Evolutionary conservation across 306 rosid genomes (phyloP), one percentile per base, ranked within the genome.

Genomic region (Lagenaria siceraria): DNA sequence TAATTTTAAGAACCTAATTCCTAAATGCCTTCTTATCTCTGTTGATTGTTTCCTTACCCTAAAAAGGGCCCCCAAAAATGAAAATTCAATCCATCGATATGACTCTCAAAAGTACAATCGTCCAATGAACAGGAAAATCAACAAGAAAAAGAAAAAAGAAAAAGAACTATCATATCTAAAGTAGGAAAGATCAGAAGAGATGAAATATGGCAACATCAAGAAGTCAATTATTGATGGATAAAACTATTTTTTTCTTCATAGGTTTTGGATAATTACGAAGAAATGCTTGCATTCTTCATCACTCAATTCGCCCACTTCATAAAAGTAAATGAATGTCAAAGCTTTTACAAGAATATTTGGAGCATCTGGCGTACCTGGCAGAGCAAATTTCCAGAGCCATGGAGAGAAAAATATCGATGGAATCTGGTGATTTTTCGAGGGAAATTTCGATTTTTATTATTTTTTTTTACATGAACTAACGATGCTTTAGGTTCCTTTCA

Each of bases 21-120:
- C 80, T 12, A 54, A 65, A 79, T 78, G 82, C 62, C 42, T 40
- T 65, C 42, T 71, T 17, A 71, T 71, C 24, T 13, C 74, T 22
- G 19, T 42, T 46, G 75, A 15, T 72, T 72, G 14, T 6, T 51
- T 51, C 55, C 42, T 17, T 43, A 42, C 75, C n/a, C 71, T 59
- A 59, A 18, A 36, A 65, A 38, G 74, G 17, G 18, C 42, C 76
- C 75, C 7, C 12, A 43, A 71, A 71, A 71, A 27, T 27, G 13
- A 70, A 25, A 71, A 18, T 8, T 27, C 56, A 25, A 71, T 17
- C 76, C 59, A 25, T 40, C 76, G 24, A 48, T 40, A 24, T 25
- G 14, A 35, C 24, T 29, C 14, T 48, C 38, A 31, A 64, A 29
- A 73, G 77, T 73, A 73, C 13, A 24, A 48, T 43, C 38, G 9